phyloP scores from a whole-genome alignment of 805 yeast species.

The Debaryomyces prosopidis region DNA sequence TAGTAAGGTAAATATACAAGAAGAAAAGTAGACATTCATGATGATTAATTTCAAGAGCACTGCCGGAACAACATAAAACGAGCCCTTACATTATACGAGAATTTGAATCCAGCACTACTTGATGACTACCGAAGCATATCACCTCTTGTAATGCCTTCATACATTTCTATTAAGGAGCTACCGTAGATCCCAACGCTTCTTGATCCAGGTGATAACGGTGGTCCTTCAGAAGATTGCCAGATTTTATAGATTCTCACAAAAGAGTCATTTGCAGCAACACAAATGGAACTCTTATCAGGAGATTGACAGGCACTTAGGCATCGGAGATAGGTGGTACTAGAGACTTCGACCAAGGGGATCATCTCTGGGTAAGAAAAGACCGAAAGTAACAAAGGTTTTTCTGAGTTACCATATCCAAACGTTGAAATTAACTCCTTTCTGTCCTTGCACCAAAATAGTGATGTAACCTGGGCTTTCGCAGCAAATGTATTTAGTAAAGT shows the following conservation, averaged over 20 bases:
- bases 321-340: conserved; percentile 52
- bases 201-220: conserved; percentile 33
- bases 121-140: conserved; percentile 23
- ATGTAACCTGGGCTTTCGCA: conserved; percentile 76
- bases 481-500: conserved; percentile 57
- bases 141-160: conserved; percentile 49
- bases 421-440: conserved; percentile 71
- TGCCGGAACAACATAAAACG: background rate
- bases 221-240: conserved; percentile 50
- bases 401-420: conserved; percentile 71
- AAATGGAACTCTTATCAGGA: conserved; percentile 61
- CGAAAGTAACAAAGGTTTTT: conserved; percentile 51
- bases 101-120: background rate
- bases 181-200: conserved; percentile 25
- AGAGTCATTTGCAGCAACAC: conserved; percentile 78
- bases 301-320: conserved; percentile 67
- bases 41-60: background rate
- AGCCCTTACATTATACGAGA: too few relatives aligned
- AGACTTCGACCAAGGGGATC: conserved; percentile 48
- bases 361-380: conserved; percentile 71
- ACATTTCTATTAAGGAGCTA: conserved; percentile 42
- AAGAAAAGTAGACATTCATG: background rate
- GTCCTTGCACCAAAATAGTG: conserved; percentile 71
- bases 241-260: conserved; percentile 72
- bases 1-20: too few relatives aligned